Evolutionary conservation across 495 filamentous ascomycete genomes (phyloP).

Genomic region (Neurospora discreta): DNA sequence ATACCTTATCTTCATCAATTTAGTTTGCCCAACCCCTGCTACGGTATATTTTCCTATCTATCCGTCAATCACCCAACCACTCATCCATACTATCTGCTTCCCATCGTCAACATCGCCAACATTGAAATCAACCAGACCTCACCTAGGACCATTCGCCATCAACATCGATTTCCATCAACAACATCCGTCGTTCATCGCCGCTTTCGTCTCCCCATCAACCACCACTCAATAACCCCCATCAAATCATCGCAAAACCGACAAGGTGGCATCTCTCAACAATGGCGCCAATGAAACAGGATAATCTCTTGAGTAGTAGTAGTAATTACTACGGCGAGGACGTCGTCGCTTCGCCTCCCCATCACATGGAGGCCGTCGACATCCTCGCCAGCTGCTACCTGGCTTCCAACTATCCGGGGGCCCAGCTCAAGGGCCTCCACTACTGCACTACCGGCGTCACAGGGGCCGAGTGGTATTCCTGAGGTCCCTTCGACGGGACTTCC

Average conservation of each 20-base stretch:
- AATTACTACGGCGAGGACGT: constrained; percentile 53
- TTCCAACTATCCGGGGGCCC: constrained; percentile 30
- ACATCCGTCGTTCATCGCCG: neutral
- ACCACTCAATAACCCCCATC: no score
- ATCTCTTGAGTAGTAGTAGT: constrained; percentile 55
- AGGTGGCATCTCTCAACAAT: constrained; percentile 35
- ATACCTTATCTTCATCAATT: neutral
- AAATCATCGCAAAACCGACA: constrained; percentile 2
- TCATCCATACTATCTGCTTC: neutral
- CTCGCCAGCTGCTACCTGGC: constrained; percentile 81
- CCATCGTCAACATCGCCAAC: neutral
- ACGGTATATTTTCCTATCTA: neutral
- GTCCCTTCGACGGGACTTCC: constrained; percentile 68
- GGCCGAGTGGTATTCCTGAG: constrained; percentile 97
- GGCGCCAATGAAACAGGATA: constrained; percentile 53
- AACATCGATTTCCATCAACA: neutral
- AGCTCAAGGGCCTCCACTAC: constrained; percentile 76
- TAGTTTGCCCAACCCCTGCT: neutral
- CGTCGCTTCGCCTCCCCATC: constrained; percentile 21
- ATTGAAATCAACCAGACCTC: neutral
- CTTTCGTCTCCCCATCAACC: neutral
- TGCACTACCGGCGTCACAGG: constrained; percentile 67
- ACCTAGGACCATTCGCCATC: neutral
- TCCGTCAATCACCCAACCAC: neutral
- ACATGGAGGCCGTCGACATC: constrained; percentile 38